Base-by-base conservation (phyloP, 208 protist genomes). In the Sergeia podlipaevii region DNA sequence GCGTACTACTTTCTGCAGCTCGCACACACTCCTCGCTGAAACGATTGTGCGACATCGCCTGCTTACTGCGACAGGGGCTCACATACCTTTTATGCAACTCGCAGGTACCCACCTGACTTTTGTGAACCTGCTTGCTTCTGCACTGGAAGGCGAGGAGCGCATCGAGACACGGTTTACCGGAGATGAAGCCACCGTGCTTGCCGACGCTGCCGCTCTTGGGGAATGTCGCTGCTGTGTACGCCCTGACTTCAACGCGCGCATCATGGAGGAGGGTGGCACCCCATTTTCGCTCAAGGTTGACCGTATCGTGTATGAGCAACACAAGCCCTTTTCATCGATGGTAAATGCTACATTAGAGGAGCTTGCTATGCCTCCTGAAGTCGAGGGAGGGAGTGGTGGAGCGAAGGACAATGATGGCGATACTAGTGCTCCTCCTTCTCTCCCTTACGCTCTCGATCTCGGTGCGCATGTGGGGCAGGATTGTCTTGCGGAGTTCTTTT, bases 91-190 rank as follows among this genome's bases (percentile, higher is more conserved):
- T 37, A 27, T 87, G 30, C 52, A 79, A 34, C 68, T 89, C 15
- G 20, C 89, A 2, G 85, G 85, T 15, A 86, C 75, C 17, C 64
- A 80, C 34, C 54, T 93, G 21, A 77, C 66, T 8, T 86, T 93
- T 48, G 71, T 72, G 13, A 87, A 89, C 46, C 50, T 93, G 15
- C 64, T 90, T 2, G 74, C 81, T 11, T 65, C 75, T 7, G 61
- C 70, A 26, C 67, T 71, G 23, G 74, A 85, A 15, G 76, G 79
- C 10, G 81, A 93, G 59, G 81, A 93, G 54, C 85, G 85, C 8
- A 79, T 93, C 15, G 69, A 72, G 28, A 36, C 60, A 11, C 71
- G 77, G 2, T 77, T 88, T 48, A 82, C 70, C 0, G 39, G 52
- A 8, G 65, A 81, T 32, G 73, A 86, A 32, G 73, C 74, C 6